phyloP scores from a whole-genome alignment of 2,329 filamentous ascomycete genomes.

The Plenodomus lindquistii region DNA sequence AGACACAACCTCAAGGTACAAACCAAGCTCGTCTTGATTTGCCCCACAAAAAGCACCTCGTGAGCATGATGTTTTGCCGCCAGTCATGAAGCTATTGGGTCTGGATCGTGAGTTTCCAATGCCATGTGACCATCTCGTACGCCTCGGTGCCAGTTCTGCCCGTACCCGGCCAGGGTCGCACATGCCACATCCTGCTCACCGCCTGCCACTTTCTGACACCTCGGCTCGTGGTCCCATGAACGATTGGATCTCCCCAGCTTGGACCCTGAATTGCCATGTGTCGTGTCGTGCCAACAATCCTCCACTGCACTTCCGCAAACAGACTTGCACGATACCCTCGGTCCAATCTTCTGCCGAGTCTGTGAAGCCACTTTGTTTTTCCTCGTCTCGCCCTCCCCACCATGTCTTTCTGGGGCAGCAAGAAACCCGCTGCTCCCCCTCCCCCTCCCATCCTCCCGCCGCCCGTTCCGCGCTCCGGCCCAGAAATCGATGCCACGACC shows the following conservation, averaged over 20 bases:
- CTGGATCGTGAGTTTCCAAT: conserved; percentile 32
- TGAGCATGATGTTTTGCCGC: conserved; percentile 20
- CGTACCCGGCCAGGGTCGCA: conserved; percentile 7
- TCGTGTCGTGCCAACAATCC: neutral
- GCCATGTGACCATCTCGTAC: conserved; percentile 39
- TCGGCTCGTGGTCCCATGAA: neutral
- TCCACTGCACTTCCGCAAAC: neutral
- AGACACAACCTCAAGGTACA: conserved; percentile 26
- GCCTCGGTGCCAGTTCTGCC: conserved; percentile 12
- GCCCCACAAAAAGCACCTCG: conserved; percentile 17
- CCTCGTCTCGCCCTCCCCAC: neutral
- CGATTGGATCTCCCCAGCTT: conserved; percentile 17
- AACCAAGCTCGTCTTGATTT: neutral
- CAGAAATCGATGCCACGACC: conserved; percentile 54
- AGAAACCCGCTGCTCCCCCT: conserved; percentile 43
- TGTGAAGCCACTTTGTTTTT: conserved; percentile 1
- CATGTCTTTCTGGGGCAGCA: conserved; percentile 27
- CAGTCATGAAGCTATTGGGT: conserved; percentile 24
- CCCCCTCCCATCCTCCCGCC: conserved; percentile 61
- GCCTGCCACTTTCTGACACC: conserved; percentile 26
- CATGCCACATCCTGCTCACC: conserved; percentile 21
- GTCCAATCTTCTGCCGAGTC: conserved; percentile 9
- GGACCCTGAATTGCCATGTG: conserved; percentile 19
- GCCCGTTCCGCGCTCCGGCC: conserved; percentile 56
- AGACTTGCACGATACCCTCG: conserved; percentile 6